Evolutionary conservation across 1,139 yeast species (phyloP), one percentile per base, ranked within the genome.

Genomic region (Pneumocystis canis): DNA sequence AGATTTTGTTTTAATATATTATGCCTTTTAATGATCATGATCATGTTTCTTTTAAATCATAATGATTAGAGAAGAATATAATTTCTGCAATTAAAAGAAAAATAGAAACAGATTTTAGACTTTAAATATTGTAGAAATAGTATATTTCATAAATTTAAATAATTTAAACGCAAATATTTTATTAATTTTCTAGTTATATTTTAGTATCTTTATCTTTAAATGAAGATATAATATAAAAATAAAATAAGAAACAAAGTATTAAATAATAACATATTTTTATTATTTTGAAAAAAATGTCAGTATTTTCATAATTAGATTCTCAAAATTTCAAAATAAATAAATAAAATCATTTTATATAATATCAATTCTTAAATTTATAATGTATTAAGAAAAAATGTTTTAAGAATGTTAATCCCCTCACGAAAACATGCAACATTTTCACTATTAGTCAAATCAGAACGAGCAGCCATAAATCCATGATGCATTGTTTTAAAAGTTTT

Each of bases 391-490:
- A 47, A 47, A 11, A 47, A 47, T 25, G 2, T 11, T 9, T 11
- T 47, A 25, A 47, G 54, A 25, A 47, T 25, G 20, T 47, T 47
- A 47, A 47, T 11, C 3, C 54, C 54, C 11, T 47, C 54, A 25
- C 54, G 54, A 47, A 47, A 47, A 9, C 25, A 25, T 7, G 4
- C 11, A 47, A 47, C 54, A 25, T 47, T 47, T 47, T 47, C 54
- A 11, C n/a, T 25, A 4, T 58, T 39, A 14, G 59, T 37, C 14
- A 37, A 53, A 59, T 59, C 61, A 11, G 54, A 33, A 35, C 61
- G 41, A 14, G 61, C 61, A 3, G 61, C 61, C 41, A 40, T 40
- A 47, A 59, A 59, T 59, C 61, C 61, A 40, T 59, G 61, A 54
- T 35, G 54, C 37, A 39, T 59, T 20, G 39, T 59, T 2, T 11